Evolutionary conservation across 2,329 filamentous ascomycete genomes (phyloP), one percentile per base, ranked within the genome.

Genomic region (Myriosclerotinia curreyana): DNA sequence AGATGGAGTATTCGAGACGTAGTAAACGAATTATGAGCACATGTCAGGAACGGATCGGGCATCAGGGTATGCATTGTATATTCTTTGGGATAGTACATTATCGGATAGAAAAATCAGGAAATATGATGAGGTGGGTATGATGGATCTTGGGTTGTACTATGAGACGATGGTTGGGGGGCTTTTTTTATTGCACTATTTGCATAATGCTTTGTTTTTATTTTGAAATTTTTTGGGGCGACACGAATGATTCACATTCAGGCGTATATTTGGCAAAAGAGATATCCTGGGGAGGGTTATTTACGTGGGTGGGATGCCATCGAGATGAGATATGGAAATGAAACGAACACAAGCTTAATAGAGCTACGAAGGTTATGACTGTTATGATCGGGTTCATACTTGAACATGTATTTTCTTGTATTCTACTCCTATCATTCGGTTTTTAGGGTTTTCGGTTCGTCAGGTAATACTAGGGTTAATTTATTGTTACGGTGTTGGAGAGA

Each of bases 1-100:
- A 84, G 89, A 76, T 96, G 92, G 92, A 86, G 86, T 56, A 89
- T 88, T 65, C 81, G 85, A 65, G 84, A 87, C 69, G 82, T 83
- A 69, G 78, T 88, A 34, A 70, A 68, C 54, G 61, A 65, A 55
- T 66, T 67, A 44, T 66, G 62, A 66, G n/a, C 34, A 52, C 25
- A 60, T 17, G 53, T 17, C 42, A 42, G 60, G 31, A 50, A 50
- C 9, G 25, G n/a, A 49, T 38, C 17, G 34, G 50, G 49, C 22
- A 62, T 53, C 12, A 53, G 50, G 44, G 49, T 31, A 60, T 49
- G 48, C 53, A 51, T 52, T 64, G 55, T 64, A 64, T 46, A 64
- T 46, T 64, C 54, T 64, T 64, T 64, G 62, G 62, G 62, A 59
- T 60, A 52, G 48, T 52, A 55, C 34, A 42, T 50, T 49, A 46